Evolutionary conservation across 352 stramenopile species (phyloP), one percentile per base, ranked within the genome.

Genomic region (Pythium sp.): DNA sequence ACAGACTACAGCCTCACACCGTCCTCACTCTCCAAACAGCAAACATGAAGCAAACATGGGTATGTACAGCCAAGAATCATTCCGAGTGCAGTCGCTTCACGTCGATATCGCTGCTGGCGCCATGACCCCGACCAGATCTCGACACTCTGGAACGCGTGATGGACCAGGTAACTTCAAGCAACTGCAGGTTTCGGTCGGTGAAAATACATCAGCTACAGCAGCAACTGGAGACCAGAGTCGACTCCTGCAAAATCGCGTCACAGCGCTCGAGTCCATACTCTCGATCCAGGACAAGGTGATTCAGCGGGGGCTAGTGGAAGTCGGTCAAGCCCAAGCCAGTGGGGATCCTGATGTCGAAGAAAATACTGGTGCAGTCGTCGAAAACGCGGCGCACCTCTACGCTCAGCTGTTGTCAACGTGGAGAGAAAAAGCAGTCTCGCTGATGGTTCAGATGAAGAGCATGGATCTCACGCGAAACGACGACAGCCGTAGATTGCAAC

Each of bases 271-370:
- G 49, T 67, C 57, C 6, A 89, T 92, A 30, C 62, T 92, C 5
- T 70, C 72, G 20, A 68, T 92, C n/a, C 84, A 92, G 28, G 84
- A 92, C 61, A 77, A 72, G 49, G 76, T 77, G 7, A 74, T 90
- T 32, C 68, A 75, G 22, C 67, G 77, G 9, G 68, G 71, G 0
- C 63, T 92, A 12, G 54, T 71, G 18, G 49, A 73, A 22, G 63
- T 84, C 30, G 77, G 67, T 28, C 56, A 67, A 24, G 62, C 61
- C n/a, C 24, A 51, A 28, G 24, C 12, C 53, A 24, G 59, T 32
- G 15, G 38, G 56, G 34, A 62, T 68, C 55, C 57, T 61, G 55
- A 68, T 67, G n/a, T 57, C 38, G 6, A n/a, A 47, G 41, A 14
- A 70, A n/a, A 68, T 63, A 1, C n/a, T 26, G 41, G 26, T 7